A percentile compares a stretch with the other conserved stretches of the same genome.
Conservation (phyloP, 768 basidiomycete genomes). For the Kondoa malvinella region DNA sequence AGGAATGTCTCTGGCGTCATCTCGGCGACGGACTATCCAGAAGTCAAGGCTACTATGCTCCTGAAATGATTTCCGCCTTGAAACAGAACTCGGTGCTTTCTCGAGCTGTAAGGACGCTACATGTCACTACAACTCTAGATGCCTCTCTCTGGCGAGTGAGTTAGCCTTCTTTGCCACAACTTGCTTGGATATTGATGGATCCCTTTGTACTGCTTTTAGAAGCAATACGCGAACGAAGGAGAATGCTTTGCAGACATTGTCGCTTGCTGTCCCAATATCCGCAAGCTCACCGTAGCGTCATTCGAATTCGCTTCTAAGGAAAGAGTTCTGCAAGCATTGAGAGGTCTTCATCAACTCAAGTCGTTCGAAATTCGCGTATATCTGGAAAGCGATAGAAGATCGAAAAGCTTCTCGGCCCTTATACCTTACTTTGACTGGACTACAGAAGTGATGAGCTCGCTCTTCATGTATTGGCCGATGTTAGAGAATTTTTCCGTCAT, state of each 20-base stretch:
- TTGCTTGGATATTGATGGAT: background rate
- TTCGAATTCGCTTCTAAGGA: slow-evolving; percentile 12
- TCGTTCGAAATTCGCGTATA: slow-evolving; percentile 18
- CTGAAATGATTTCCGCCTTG: background rate
- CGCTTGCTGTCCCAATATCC: background rate
- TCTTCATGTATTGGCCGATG: slow-evolving; percentile 8
- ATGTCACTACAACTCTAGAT: background rate
- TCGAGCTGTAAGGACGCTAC: background rate
- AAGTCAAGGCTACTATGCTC: background rate
- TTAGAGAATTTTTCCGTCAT: slow-evolving; percentile 12
- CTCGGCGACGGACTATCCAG: background rate
- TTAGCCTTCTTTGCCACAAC: background rate
- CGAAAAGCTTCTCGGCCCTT: slow-evolving; percentile 5
- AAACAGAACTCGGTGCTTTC: background rate
- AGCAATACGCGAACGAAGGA: background rate
- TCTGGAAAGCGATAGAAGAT: slow-evolving; percentile 10
- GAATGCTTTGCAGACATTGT: background rate
- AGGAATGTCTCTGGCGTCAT: slow-evolving; percentile 1
- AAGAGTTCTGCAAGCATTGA: slow-evolving; percentile 5
- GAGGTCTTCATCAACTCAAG: slow-evolving; percentile 4
- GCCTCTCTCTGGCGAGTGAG: background rate
- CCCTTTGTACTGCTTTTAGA: background rate
- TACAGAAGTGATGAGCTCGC: slow-evolving; percentile 4
- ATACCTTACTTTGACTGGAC: slow-evolving; percentile 15
- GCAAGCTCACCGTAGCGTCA: slow-evolving; percentile 9